Evolutionary conservation across 2,329 filamentous ascomycete genomes (phyloP).

Genomic region (Didymella segeticola): DNA sequence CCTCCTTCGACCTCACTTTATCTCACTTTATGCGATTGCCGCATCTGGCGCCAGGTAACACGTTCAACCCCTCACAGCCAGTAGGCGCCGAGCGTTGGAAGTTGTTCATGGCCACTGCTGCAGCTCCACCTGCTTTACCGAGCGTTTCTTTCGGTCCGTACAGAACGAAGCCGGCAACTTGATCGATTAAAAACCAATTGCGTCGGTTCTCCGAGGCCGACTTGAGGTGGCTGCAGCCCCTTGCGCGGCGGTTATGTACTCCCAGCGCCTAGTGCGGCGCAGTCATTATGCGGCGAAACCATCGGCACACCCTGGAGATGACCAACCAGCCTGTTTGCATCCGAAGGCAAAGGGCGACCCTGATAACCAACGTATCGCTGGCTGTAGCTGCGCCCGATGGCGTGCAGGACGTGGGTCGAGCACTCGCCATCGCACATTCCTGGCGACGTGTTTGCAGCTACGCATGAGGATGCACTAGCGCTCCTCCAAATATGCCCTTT

Average conservation of each 20-base stretch:
- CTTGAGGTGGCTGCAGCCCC: slow-evolving; percentile 6
- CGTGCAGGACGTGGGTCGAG: not conserved
- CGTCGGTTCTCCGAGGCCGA: not conserved
- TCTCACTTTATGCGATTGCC: not conserved
- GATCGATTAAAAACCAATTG: not conserved
- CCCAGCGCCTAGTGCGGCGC: slow-evolving; percentile 17
- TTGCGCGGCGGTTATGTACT: slow-evolving; percentile 13
- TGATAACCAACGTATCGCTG: not conserved
- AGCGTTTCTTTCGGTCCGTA: slow-evolving; percentile 10
- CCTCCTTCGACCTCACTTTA: too few species aligned
- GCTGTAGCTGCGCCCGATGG: not conserved
- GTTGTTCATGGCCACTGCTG: not conserved
- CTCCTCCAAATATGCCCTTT: not conserved
- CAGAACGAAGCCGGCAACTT: not conserved
- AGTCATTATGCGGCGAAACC: slow-evolving; percentile 10
- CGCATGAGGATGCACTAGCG: not conserved
- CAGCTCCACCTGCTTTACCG: not conserved
- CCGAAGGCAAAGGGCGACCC: slow-evolving; percentile 3
- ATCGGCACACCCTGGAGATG: not conserved
- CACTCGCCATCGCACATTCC: not conserved
- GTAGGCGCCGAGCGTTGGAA: not conserved
- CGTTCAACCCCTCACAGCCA: too few species aligned
- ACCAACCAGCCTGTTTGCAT: not conserved
- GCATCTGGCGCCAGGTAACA: not conserved
- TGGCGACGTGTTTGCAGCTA: not conserved